Evolutionary conservation across 1,284 basidiomycete species (phyloP).

Genomic region (Ganoderma lucidum): DNA sequence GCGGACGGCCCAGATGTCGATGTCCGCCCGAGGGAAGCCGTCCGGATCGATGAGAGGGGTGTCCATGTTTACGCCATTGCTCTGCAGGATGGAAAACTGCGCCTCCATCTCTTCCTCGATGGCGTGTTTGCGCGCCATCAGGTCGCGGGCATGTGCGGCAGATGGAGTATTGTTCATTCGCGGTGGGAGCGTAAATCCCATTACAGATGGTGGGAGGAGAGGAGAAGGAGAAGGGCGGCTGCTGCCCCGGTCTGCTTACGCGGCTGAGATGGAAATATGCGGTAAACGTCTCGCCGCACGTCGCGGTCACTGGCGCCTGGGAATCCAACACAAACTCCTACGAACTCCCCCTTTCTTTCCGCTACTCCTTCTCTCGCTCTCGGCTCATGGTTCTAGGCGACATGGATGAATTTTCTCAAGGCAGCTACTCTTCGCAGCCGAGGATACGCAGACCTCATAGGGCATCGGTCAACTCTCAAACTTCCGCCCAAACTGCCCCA

Average conservation of each 20-base stretch:
- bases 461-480: conserved; percentile 34
- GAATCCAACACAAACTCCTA: background rate
- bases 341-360: background rate
- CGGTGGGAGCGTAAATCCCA: conserved; percentile 57
- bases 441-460: conserved; percentile 24
- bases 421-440: conserved; percentile 28
- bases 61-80: conserved; percentile 65
- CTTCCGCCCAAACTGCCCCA: conserved; percentile 31
- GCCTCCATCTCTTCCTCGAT: conserved; percentile 71
- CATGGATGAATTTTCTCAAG: conserved; percentile 38
- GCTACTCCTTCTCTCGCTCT: background rate
- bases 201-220: conserved; percentile 33
- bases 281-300: conserved; percentile 1
- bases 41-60: conserved; percentile 83
- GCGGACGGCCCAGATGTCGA: conserved; percentile 86
- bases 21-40: conserved; percentile 85
- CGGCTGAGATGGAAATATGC: conserved; percentile 4
- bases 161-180: conserved; percentile 46
- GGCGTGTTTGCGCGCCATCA: conserved; percentile 68
- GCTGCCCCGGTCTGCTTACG: conserved; percentile 6
- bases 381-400: conserved; percentile 3
- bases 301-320: background rate
- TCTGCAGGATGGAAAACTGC: conserved; percentile 67
- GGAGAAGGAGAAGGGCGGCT: background rate
- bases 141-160: conserved; percentile 59